A percentile compares a stretch with the other conserved stretches of the same genome.
phyloP scores from a whole-genome alignment of 768 basidiomycete species.

The Trametes cingulata region DNA sequence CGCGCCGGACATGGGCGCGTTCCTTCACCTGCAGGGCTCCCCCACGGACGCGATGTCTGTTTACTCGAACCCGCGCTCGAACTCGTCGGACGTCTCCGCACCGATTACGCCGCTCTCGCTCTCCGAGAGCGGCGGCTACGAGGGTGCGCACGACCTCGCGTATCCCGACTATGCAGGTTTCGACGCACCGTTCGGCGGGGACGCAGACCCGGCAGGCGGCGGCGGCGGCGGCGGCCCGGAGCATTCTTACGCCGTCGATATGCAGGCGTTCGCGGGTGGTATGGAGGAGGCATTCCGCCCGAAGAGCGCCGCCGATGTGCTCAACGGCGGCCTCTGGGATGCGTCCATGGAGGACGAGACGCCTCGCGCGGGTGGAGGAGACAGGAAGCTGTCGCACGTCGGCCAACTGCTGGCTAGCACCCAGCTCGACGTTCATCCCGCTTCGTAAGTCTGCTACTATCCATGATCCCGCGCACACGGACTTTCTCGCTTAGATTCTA shows the following conservation, averaged over 20 bases:
- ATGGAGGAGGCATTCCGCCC: conserved; percentile 10
- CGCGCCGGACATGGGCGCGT: not conserved
- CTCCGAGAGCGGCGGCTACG: not conserved
- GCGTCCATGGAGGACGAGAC: conserved; percentile 11
- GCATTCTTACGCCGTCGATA: conserved; percentile 3
- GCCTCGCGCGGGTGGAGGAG: conserved; percentile 6
- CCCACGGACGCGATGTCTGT: conserved; percentile 12
- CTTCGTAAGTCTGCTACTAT: not conserved
- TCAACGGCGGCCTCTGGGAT: conserved; percentile 2
- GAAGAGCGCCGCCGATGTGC: conserved; percentile 4
- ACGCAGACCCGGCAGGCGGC: not conserved
- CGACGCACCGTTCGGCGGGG: not conserved
- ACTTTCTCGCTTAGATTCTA: not conserved
- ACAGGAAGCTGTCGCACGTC: conserved; percentile 4
- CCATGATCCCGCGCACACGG: not conserved
- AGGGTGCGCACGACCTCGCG: conserved; percentile 3
- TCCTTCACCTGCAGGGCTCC: not conserved
- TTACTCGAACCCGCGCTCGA: conserved; percentile 19
- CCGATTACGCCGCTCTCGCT: conserved; percentile 24
- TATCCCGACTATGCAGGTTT: not conserved
- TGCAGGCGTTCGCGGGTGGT: conserved; percentile 4
- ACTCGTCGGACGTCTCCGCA: conserved; percentile 19
- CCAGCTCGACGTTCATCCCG: not conserved
- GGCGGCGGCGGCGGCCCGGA: not conserved
- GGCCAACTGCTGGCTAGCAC: not conserved